Evolutionary conservation across 1,284 basidiomycete species (phyloP).

Genomic region (Taiwanofungus camphoratus): DNA sequence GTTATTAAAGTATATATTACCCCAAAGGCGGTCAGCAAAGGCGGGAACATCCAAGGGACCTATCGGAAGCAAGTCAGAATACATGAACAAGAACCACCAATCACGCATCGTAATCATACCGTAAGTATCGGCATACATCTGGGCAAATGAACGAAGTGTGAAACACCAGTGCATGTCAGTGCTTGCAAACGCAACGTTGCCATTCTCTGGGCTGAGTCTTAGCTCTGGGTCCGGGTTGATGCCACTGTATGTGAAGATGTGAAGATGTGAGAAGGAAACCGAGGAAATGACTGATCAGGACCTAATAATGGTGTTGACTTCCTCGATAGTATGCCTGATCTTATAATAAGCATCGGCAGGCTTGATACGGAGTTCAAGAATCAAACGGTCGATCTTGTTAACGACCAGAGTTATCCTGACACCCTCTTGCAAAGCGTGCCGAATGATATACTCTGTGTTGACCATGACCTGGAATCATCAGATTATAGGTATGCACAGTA

Average conservation of each 20-base stretch:
- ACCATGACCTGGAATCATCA: conserved; percentile 68
- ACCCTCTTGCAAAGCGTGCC: conserved; percentile 83
- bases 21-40: conserved; percentile 91
- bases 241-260: conserved; percentile 44
- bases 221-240: conserved; percentile 86
- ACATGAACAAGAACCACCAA: conserved; percentile 3
- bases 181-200: conserved; percentile 97
- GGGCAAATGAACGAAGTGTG: conserved; percentile 89
- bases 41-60: conserved; percentile 58
- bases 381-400: conserved; percentile 97
- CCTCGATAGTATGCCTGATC: conserved; percentile 98
- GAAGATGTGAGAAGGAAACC: neutral
- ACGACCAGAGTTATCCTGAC: conserved; percentile 91
- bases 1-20: conserved; percentile 92
- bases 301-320: conserved; percentile 95
- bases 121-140: conserved; percentile 94
- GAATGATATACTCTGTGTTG: conserved; percentile 80
- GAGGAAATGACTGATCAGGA: conserved; percentile 28
- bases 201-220: conserved; percentile 88
- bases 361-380: conserved; percentile 93
- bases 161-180: conserved; percentile 98
- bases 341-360: conserved; percentile 98
- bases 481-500: conserved; percentile 8
- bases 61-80: conserved; percentile 22
- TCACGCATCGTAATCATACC: conserved; percentile 37